Evolutionary conservation across 257 asterid genomes (phyloP), one percentile per base, ranked within the genome.

Genomic region (Euphrasia confusa): DNA sequence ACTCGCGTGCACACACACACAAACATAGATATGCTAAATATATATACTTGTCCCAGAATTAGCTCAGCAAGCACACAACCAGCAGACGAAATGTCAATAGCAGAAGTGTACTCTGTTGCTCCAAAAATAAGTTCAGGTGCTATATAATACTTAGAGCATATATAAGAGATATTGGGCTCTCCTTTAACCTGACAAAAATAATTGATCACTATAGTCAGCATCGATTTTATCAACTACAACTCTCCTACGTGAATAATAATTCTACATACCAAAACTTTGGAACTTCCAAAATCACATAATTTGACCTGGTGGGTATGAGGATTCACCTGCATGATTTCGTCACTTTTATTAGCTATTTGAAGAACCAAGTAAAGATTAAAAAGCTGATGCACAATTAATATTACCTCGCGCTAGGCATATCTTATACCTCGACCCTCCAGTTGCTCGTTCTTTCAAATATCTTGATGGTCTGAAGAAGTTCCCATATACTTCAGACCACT

Each of bases 51-150:
- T 50, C 96, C 95, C 39, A 88, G 94, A 72, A 88, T 82, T 57
- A 88, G 75, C 79, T 88, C 96, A 64, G 83, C 93, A 54, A 88
- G 82, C 72, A 85, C 95, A 57, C 96, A 88, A 21, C 96, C 96
- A 72, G 79, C 88, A 66, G 95, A 85, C 96, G 95, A 88, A 64
- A 85, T 77, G 76, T 88, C 95, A 54, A 88, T 85, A 54, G 78
- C 83, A 24, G 88, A 80, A 58, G 90, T 83, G n/a, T n/a, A n/a
- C n/a, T n/a, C n/a, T n/a, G n/a, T n/a, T n/a, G n/a, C n/a, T n/a
- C n/a, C n/a, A n/a, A n/a, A n/a, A n/a, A n/a, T n/a, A n/a, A n/a
- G n/a, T n/a, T n/a, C n/a, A n/a, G n/a, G n/a, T n/a, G n/a, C n/a
- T n/a, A n/a, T n/a, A n/a, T n/a, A n/a, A n/a, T n/a, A n/a, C n/a